Evolutionary conservation across 1,284 basidiomycete genomes (phyloP).

Genomic region (Pseudozyma tsukubaensis): DNA sequence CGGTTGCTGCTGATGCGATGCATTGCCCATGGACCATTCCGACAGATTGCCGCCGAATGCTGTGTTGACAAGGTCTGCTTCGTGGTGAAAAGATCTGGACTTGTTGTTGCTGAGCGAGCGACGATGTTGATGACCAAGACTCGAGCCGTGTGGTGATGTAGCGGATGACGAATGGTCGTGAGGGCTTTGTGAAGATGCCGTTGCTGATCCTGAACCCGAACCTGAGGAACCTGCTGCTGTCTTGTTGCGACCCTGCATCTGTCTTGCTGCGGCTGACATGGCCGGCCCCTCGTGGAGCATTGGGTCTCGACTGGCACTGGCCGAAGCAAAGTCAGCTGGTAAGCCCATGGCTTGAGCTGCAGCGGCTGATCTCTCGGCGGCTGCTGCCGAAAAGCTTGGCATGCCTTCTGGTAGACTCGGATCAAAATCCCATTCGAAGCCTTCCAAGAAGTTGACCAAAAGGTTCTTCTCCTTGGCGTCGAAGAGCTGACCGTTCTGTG

Average conservation of each 20-base stretch:
- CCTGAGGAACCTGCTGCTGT: conserved; percentile 37
- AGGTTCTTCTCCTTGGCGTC: conserved; percentile 57
- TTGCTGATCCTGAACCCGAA: conserved; percentile 49
- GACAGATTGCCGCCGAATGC: conserved; percentile 43
- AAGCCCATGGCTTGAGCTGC: conserved; percentile 43
- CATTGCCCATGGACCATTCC: conserved; percentile 23
- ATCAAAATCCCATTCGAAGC: conserved; percentile 65
- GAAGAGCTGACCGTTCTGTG: conserved; percentile 40
- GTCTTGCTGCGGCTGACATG: conserved; percentile 33
- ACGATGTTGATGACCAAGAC: conserved; percentile 26
- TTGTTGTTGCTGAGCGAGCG: conserved; percentile 41
- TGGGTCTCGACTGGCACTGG: conserved; percentile 23
- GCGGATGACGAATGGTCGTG: conserved; percentile 48
- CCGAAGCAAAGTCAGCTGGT: conserved; percentile 27
- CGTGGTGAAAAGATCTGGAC: conserved; percentile 35
- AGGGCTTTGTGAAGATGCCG: conserved; percentile 45
- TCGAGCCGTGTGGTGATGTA: conserved; percentile 47
- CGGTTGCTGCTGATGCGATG: conserved; percentile 19
- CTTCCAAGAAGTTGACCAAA: conserved; percentile 57
- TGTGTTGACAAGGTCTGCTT: conserved; percentile 47
- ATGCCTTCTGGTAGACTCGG: conserved; percentile 58
- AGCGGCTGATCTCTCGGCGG: conserved; percentile 43
- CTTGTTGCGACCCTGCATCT: conserved; percentile 33
- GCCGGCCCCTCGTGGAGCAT: conserved; percentile 35
- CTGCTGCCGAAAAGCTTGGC: conserved; percentile 61